phyloP scores from a whole-genome alignment of 1,284 basidiomycete species.

The Pterula multifida region DNA sequence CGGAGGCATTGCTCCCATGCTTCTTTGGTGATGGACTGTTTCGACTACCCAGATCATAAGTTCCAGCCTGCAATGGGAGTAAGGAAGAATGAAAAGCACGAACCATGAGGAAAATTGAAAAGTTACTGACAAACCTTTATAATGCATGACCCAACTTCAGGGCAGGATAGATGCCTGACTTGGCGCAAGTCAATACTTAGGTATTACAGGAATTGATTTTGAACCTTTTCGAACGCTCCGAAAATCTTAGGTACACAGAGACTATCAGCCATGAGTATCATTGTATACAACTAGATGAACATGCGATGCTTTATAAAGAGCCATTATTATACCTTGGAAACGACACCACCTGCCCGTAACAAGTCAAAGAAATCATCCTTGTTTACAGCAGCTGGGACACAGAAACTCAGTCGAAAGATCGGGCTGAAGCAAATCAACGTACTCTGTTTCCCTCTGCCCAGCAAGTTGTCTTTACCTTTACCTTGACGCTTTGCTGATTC shows the following conservation, averaged over 20 bases:
- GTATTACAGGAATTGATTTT: no score
- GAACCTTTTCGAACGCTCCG: no score
- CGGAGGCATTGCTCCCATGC: constrained; percentile 69
- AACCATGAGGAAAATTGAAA: constrained; percentile 17
- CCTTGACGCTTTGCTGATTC: constrained; percentile 27
- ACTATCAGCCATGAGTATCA: no score
- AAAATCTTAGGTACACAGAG: no score
- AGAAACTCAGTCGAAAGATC: neutral
- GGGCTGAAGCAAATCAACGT: constrained; percentile 14
- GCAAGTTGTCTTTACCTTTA: constrained; percentile 39
- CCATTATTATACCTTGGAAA: constrained; percentile 34
- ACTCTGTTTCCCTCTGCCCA: constrained; percentile 47
- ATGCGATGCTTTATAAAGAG: no score
- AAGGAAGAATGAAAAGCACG: constrained; percentile 8
- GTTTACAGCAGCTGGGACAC: constrained; percentile 33
- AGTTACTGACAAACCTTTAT: constrained; percentile 1
- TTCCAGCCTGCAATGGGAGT: constrained; percentile 22
- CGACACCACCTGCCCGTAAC: constrained; percentile 64
- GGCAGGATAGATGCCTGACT: no score
- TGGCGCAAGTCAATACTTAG: no score
- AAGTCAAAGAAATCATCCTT: constrained; percentile 69
- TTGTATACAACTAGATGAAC: no score
- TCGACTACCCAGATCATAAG: no score
- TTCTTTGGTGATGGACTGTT: constrained; percentile 40
- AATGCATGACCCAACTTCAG: neutral